A percentile compares a stretch with the other conserved stretches of the same genome.
Evolutionary conservation across 2,329 filamentous ascomycete species (phyloP).

Genomic region (Talaromyces islandicus): DNA sequence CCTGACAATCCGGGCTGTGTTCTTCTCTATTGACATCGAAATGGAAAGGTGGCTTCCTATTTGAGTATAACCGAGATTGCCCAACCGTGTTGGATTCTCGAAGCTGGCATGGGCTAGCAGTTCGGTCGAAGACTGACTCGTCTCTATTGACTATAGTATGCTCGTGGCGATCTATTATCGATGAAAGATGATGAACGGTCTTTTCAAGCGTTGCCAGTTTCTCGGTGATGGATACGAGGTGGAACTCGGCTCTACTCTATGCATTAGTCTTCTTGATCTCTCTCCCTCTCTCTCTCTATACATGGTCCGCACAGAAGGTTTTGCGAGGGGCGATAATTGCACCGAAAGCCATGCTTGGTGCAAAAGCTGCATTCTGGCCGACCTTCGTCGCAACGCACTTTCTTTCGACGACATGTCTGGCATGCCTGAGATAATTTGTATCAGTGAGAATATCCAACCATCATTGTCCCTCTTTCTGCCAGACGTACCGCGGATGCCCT

Average conservation of each 20-base stretch:
- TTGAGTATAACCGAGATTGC: neutral
- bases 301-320: neutral
- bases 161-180: neutral
- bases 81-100: neutral
- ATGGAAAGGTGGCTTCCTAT: neutral
- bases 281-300: too few relatives aligned
- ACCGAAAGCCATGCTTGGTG: conserved; percentile 1
- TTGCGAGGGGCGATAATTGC: neutral
- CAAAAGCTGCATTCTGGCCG: conserved; percentile 1
- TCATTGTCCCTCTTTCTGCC: too few relatives aligned
- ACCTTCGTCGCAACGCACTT: conserved; percentile 1
- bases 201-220: neutral
- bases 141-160: neutral
- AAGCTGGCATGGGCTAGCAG: neutral
- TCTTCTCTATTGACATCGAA: too few relatives aligned
- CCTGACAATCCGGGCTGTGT: too few relatives aligned
- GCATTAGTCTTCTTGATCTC: too few relatives aligned
- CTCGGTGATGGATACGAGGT: neutral
- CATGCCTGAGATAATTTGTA: neutral
- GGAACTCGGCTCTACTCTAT: neutral
- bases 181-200: neutral
- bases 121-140: neutral
- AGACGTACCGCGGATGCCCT: neutral
- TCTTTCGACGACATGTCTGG: conserved; percentile 1
- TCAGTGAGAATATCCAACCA: neutral